Evolutionary conservation across 2,329 filamentous ascomycete genomes (phyloP).

Genomic region (Venturia effusa): DNA sequence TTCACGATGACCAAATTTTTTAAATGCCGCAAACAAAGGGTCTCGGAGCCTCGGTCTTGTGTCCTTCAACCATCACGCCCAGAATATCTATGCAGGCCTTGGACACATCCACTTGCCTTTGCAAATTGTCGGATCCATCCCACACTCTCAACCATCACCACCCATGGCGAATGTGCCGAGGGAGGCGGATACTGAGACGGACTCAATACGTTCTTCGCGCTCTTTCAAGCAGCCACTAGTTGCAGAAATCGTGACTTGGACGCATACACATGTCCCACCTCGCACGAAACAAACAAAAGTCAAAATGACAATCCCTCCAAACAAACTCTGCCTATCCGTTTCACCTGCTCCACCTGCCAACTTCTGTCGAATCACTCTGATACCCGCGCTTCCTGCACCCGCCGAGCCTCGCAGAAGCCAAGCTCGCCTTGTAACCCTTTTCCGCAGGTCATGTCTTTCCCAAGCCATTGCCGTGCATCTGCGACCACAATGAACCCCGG

Average conservation of each 20-base stretch:
- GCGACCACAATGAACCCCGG: not conserved
- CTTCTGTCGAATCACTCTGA: not conserved
- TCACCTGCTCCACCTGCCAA: not conserved
- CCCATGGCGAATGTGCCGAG: not conserved
- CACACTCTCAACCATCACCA: not conserved
- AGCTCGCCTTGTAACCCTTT: constrained; percentile 2
- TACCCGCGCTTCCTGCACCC: not conserved
- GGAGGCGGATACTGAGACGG: not conserved
- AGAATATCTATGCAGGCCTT: not conserved
- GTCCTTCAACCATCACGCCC: not conserved
- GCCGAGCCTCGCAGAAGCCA: constrained; percentile 4
- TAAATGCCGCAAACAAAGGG: not conserved
- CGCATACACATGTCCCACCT: not conserved
- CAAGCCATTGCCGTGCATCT: constrained; percentile 1
- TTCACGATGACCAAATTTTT: not conserved
- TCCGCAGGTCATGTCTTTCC: not conserved
- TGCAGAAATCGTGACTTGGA: not conserved
- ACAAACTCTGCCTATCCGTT: constrained; percentile 1
- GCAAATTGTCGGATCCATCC: not conserved
- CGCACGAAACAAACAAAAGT: not conserved
- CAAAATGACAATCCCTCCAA: not conserved
- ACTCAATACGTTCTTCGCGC: not conserved
- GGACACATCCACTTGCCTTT: not conserved
- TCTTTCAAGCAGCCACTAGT: not conserved
- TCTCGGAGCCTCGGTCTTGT: not conserved